Evolutionary conservation across 2,329 filamentous ascomycete species (phyloP).

Genomic region (Bretziella fagacearum): DNA sequence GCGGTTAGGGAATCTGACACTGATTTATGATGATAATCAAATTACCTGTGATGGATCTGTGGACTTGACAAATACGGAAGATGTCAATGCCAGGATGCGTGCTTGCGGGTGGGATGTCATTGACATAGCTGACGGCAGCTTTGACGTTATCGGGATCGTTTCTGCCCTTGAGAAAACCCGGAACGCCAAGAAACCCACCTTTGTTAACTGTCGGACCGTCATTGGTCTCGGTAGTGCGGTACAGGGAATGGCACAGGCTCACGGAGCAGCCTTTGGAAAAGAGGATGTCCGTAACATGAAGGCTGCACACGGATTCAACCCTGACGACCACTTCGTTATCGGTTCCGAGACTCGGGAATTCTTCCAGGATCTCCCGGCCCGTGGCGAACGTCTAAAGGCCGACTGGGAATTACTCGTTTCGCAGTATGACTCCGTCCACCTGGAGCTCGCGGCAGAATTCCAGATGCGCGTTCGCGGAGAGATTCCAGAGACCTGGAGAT

Average conservation of each 20-base stretch:
- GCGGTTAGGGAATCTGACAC: slow-evolving; percentile 36
- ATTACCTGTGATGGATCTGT: slow-evolving; percentile 41
- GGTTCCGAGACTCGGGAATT: slow-evolving; percentile 32
- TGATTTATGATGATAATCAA: slow-evolving; percentile 46
- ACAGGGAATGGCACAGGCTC: slow-evolving; percentile 35
- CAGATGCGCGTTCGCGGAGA: slow-evolving; percentile 30
- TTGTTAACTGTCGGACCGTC: slow-evolving; percentile 41
- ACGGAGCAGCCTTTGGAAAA: slow-evolving; percentile 39
- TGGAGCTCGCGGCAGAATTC: slow-evolving; percentile 34
- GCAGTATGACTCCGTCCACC: slow-evolving; percentile 28
- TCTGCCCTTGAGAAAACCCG: slow-evolving; percentile 29
- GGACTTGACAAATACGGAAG: slow-evolving; percentile 35
- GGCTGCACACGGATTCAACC: slow-evolving; percentile 21
- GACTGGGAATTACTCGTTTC: slow-evolving; percentile 30
- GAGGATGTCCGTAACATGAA: slow-evolving; percentile 31
- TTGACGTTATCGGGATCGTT: slow-evolving; percentile 31
- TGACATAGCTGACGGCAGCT: slow-evolving; percentile 35
- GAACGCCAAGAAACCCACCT: slow-evolving; percentile 33
- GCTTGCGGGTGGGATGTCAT: slow-evolving; percentile 40
- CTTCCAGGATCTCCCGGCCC: slow-evolving; percentile 29
- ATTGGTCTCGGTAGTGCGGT: slow-evolving; percentile 35
- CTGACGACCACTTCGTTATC: slow-evolving; percentile 23
- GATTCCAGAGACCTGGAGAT: slow-evolving; percentile 31
- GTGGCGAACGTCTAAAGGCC: slow-evolving; percentile 28
- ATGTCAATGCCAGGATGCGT: slow-evolving; percentile 40